Evolutionary conservation across 148 eudicot genomes (phyloP).

Genomic region (Rhododendron williamsianum): DNA sequence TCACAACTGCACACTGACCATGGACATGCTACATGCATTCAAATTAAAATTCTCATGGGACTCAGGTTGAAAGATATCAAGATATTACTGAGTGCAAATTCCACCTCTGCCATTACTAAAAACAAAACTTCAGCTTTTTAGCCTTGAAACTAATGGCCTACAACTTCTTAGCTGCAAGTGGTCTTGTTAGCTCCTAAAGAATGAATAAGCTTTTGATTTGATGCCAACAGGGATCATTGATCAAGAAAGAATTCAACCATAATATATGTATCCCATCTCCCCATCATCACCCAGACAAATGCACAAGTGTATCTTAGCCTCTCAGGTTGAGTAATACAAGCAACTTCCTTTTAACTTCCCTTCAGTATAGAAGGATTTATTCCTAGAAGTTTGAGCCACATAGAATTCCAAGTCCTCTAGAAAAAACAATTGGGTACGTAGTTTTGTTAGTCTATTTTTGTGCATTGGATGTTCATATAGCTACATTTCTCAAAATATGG

Average conservation of each 20-base stretch:
- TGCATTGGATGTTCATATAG: neutral
- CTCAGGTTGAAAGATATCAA: neutral
- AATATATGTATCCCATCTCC: neutral
- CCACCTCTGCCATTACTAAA: neutral
- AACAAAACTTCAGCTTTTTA: neutral
- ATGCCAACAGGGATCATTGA: neutral
- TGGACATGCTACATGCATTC: neutral
- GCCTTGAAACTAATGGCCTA: neutral
- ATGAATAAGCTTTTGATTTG: neutral
- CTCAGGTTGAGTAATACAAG: neutral
- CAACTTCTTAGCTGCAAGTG: conserved; percentile 1
- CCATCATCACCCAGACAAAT: neutral
- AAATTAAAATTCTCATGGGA: neutral
- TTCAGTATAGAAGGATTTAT: neutral
- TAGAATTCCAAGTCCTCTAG: neutral
- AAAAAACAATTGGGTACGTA: neutral
- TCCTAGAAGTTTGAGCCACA: neutral
- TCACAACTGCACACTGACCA: neutral
- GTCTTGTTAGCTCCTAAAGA: neutral
- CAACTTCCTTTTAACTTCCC: neutral
- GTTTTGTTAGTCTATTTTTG: neutral
- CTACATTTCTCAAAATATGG: neutral
- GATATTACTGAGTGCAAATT: neutral
- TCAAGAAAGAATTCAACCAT: neutral
- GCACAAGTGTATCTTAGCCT: neutral